A percentile compares a stretch with the other conserved stretches of the same genome.
These are phyloP conservation scores for Clonostachys chloroleuca DNA, from an alignment of 2,329 filamentous ascomycete genomes.

Conservation along the genomic window DNA sequence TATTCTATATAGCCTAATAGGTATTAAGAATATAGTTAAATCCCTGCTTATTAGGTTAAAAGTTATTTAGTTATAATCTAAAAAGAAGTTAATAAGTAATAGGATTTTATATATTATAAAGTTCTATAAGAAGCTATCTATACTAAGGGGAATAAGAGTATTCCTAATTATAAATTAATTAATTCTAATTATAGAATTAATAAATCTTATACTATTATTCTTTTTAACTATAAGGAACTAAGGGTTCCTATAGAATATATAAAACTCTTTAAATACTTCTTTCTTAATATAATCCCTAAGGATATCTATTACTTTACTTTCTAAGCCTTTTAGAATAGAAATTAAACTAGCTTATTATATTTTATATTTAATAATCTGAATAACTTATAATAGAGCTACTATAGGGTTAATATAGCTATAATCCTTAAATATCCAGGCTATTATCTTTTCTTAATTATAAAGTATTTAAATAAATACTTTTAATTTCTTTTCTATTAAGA, in stretches of 20 bases:
- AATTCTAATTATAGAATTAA: neutral
- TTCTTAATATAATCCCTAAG: neutral
- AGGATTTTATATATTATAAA: neutral
- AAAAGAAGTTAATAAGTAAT: neutral
- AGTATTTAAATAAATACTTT: neutral
- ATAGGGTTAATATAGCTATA: neutral
- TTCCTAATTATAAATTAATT: neutral
- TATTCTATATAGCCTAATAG: neutral
- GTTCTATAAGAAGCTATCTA: neutral
- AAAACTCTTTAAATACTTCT: neutral
- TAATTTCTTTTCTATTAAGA: neutral
- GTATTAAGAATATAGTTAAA: neutral
- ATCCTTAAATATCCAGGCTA: neutral
- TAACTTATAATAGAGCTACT: neutral
- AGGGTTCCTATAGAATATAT: neutral
- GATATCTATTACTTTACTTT: neutral
- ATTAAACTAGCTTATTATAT: neutral
- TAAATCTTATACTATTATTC: neutral
- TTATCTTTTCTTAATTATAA: neutral
- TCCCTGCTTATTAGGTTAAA: neutral
- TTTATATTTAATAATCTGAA: neutral
- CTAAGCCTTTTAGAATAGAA: neutral
- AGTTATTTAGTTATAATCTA: neutral
- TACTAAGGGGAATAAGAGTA: neutral
- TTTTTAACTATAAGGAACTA: neutral